Evolutionary conservation across 176 grass and related monocot genomes (phyloP).

Genomic region (Metroxylon sagu): DNA sequence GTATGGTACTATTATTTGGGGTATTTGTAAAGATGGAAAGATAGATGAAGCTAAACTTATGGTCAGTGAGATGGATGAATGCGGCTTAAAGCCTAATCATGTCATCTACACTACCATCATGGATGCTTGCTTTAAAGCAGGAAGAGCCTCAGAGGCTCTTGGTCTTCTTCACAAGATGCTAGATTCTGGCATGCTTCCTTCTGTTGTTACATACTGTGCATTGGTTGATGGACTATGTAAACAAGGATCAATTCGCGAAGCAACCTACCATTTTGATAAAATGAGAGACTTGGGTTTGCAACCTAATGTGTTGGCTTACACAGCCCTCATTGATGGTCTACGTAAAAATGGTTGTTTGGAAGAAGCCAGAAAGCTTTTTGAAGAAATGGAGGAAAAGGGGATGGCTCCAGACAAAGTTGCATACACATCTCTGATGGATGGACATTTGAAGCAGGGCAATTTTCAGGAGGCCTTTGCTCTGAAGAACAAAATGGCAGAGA

Average conservation of each 20-base stretch:
- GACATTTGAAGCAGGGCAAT: slow-evolving; percentile 66
- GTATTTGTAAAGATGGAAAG: slow-evolving; percentile 73
- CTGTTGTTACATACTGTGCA: slow-evolving; percentile 68
- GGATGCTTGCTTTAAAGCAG: slow-evolving; percentile 71
- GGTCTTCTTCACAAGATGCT: slow-evolving; percentile 54
- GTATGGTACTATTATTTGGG: slow-evolving; percentile 81
- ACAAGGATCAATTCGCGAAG: slow-evolving; percentile 50
- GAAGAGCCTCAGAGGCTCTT: slow-evolving; percentile 66
- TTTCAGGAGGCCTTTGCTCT: slow-evolving; percentile 58
- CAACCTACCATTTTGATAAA: slow-evolving; percentile 61
- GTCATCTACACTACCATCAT: slow-evolving; percentile 89
- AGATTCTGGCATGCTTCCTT: slow-evolving; percentile 44
- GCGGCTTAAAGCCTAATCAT: slow-evolving; percentile 64
- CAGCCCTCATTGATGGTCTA: slow-evolving; percentile 67
- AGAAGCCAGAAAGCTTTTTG: slow-evolving; percentile 40
- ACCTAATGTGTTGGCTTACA: slow-evolving; percentile 63
- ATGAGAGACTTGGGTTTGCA: slow-evolving; percentile 59
- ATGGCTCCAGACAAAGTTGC: slow-evolving; percentile 65
- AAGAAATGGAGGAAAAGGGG: slow-evolving; percentile 62
- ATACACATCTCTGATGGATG: slow-evolving; percentile 85
- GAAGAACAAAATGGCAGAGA: slow-evolving; percentile 70
- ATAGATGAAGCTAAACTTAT: slow-evolving; percentile 79
- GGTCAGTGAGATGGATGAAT: slow-evolving; percentile 60
- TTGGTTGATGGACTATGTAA: slow-evolving; percentile 92
- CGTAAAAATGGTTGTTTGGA: slow-evolving; percentile 76